Base-by-base conservation (phyloP, 2,329 filamentous ascomycete species). In the Furcasterigmium sp. region DNA sequence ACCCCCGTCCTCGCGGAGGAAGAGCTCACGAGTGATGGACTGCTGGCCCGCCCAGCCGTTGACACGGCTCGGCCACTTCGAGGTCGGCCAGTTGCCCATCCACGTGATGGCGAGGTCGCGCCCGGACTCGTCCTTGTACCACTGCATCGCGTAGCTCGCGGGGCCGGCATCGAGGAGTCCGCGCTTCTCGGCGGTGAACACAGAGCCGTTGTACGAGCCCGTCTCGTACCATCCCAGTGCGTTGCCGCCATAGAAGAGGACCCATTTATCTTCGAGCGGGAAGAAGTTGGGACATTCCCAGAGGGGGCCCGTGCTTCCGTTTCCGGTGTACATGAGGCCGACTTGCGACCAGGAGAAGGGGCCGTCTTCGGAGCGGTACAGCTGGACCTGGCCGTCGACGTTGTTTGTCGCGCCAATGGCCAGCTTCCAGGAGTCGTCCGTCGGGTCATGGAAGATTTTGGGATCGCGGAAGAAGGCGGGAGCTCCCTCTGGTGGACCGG, bases 1-100 rank as follows among this genome's bases (percentile, higher is more conserved):
- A 5, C 54, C 54, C 2, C 54, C 57, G 41, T 59, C 53, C 13
- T 51, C 51, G 21, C 52, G 46, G 43, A 59, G 36, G 42, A 57
- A 59, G 2, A 60, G 49, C 49, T 60, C 53, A 6, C 57, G 45
- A 2, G 53, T 61, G 14, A 59, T 42, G 5, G 56, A 59, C 45
- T 60, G 56, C 39, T 47, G 41, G 17, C 54, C 45, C 40, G 47
- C 56, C 54, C 58, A 61, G 18, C 55, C 57, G 34, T 61, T 60
- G 8, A 52, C 41, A 13, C 58, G 55, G 37, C 42, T 55, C 2
- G 54, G 53, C 49, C 48, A 55, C 42, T 60, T 59, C 15, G 47
- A 42, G 2, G 46, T 55, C 7, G 46, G 42, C 55, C 53, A 55
- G 41, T 57, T 56, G 13, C 42, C 53, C 54, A 56, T 55, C 55